Base-by-base conservation (phyloP, 2,329 filamentous ascomycete genomes). In the Chaetomiaceae sp. region DNA sequence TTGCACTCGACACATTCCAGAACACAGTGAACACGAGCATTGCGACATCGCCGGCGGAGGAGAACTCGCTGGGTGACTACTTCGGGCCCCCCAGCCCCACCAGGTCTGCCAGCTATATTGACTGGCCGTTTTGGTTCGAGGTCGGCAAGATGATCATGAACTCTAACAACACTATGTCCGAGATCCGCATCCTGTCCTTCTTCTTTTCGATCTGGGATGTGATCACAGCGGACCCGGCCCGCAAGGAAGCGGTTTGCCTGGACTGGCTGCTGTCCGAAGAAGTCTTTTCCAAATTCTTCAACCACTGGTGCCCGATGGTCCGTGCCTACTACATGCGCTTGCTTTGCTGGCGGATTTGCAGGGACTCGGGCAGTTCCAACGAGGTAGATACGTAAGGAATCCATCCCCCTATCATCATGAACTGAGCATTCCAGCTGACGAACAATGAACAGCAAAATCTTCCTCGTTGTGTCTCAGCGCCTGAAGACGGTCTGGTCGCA, bases 221-320 rank as follows among this genome's bases (percentile, higher is more conserved):
- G 2, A 76, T 94, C 56, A 77, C 81, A 10, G 76, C 79, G 30
- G 80, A 89, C 50, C 78, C 84, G 2, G 72, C 75, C 46, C 80
- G 87, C 45, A 95, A 92, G 68, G 75, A 80, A 52, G 73, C 78
- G 13, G 66, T 95, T 16, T 95, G 89, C 65, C 63, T 87, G 25
- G 81, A 84, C 20, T 91, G 94, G 75, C 72, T 96, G 34, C 73
- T 96, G 11, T 79, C 84, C 6, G 84, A 87, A 49, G 77, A 84
- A 23, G 80, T 86, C 2, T 96, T 96, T 66, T 83, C 88, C 64
- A 82, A 81, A 56, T 84, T 90, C 56, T 96, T 96, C 71, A 92
- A 87, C 65, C 90, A 96, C 64, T 96, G 91, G 90, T 95, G 89
- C 64, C 90, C 91, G 0, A 95, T 96, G 91, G 89, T 96, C 20